Conservation (phyloP, 1,284 basidiomycete genomes). For the Sporisorium iseilematis-ciliati region DNA sequence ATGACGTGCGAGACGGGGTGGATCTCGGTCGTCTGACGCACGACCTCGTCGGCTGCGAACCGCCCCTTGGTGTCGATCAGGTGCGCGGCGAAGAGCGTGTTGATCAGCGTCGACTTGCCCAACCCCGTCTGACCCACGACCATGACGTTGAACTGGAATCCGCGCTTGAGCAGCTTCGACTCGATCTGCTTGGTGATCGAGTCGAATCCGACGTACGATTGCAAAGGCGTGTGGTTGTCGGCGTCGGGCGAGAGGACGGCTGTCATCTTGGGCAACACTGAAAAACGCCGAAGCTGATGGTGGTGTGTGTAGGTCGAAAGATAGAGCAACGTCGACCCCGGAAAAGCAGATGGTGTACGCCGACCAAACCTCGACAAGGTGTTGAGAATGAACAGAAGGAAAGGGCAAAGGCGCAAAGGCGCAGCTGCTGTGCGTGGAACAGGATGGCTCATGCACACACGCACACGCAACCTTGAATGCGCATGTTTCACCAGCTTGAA, state of each 20-base stretch:
- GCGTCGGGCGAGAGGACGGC: conserved; percentile 31
- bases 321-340: too few relatives aligned
- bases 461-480: neutral
- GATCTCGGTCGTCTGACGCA: conserved; percentile 95
- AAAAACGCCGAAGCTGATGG: too few relatives aligned
- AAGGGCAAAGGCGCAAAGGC: too few relatives aligned
- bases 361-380: too few relatives aligned
- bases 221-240: conserved; percentile 61
- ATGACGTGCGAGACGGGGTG: conserved; percentile 95
- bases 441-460: conserved; percentile 32
- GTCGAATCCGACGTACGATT: conserved; percentile 70
- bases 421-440: too few relatives aligned
- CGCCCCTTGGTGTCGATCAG: conserved; percentile 97
- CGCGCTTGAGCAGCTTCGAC: conserved; percentile 98
- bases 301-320: too few relatives aligned
- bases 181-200: conserved; percentile 95
- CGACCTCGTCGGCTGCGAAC: conserved; percentile 84
- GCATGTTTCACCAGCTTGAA: conserved; percentile 6
- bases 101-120: conserved; percentile 97
- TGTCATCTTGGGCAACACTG: conserved; percentile 45
- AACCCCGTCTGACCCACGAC: conserved; percentile 90
- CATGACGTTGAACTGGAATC: conserved; percentile 91
- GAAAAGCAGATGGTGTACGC: too few relatives aligned
- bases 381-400: too few relatives aligned
- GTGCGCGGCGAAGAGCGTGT: conserved; percentile 98